These are phyloP conservation scores for Globisporangium mamillatum DNA, from an alignment of 352 stramenopile genomes.

Conservation along the genomic window DNA sequence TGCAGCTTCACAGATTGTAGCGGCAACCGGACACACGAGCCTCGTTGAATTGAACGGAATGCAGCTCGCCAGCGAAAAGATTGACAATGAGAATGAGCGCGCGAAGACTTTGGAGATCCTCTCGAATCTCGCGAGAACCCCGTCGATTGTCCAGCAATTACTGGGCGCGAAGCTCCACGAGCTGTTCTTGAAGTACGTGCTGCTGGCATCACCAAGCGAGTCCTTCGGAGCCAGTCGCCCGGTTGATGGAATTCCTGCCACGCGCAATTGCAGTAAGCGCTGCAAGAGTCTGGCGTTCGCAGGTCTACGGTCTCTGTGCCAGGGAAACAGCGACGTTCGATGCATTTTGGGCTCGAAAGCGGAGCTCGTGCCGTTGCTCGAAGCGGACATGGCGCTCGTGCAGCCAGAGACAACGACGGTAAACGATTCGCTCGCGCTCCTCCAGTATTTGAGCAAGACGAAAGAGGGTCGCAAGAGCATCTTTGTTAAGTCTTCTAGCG, in stretches of 20 bases:
- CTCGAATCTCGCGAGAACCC: conserved; percentile 32
- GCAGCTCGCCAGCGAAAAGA: conserved; percentile 13
- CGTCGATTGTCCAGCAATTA: conserved; percentile 25
- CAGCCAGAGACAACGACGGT: neutral
- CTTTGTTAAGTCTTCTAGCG: conserved; percentile 17
- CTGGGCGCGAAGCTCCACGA: conserved; percentile 42
- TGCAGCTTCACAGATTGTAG: conserved; percentile 39
- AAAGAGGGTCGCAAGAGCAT: conserved; percentile 21
- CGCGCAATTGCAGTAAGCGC: conserved; percentile 1
- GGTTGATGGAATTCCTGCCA: neutral
- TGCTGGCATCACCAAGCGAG: conserved; percentile 5
- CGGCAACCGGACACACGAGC: conserved; percentile 30
- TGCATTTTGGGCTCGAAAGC: conserved; percentile 24
- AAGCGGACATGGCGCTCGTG: neutral
- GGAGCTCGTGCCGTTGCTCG: conserved; percentile 15
- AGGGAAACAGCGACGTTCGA: conserved; percentile 30
- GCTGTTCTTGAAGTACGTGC: conserved; percentile 41
- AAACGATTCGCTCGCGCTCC: conserved; percentile 10
- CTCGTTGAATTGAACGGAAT: conserved; percentile 43
- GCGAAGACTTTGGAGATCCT: conserved; percentile 45
- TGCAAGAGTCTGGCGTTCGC: conserved; percentile 25
- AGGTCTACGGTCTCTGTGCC: conserved; percentile 39
- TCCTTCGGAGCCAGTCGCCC: neutral
- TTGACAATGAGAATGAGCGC: conserved; percentile 18
- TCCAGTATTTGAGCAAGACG: conserved; percentile 33